phyloP scores from a whole-genome alignment of 2,329 filamentous ascomycete species.

The Trichophyton verrucosum region DNA sequence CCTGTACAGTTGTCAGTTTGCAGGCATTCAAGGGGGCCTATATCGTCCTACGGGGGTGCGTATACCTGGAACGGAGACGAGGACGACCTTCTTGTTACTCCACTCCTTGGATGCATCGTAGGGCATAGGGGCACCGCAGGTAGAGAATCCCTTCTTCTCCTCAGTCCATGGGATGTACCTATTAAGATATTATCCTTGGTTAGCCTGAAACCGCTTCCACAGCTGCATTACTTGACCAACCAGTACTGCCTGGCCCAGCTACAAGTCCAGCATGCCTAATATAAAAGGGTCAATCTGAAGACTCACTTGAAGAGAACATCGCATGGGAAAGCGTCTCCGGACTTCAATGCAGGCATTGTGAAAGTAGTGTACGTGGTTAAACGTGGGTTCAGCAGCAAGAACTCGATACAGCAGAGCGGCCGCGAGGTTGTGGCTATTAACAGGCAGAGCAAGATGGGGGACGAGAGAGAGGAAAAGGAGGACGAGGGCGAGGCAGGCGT shows the following conservation, averaged over 20 bases:
- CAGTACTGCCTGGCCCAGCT: background rate
- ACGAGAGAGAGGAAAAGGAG: background rate
- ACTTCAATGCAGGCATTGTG: conserved; percentile 56
- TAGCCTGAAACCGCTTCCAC: conserved; percentile 3
- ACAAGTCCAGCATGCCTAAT: conserved; percentile 3
- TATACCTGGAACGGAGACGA: conserved; percentile 54
- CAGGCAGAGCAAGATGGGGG: background rate
- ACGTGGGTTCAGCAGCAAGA: background rate
- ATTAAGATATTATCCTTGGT: conserved; percentile 2
- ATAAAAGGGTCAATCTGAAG: background rate
- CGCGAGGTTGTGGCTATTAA: background rate
- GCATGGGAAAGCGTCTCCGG: conserved; percentile 71
- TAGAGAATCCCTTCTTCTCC: conserved; percentile 55
- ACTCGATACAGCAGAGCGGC: background rate
- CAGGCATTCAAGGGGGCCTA: background rate
- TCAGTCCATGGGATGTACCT: conserved; percentile 67
- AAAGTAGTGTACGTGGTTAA: background rate
- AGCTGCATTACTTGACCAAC: conserved; percentile 8
- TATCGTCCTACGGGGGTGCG: conserved; percentile 1
- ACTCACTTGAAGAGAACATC: conserved; percentile 62
- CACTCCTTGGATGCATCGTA: conserved; percentile 72
- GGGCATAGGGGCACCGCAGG: conserved; percentile 64
- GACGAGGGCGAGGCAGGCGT: background rate
- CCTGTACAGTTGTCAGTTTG: conserved; percentile 34
- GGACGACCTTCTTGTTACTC: conserved; percentile 57